A percentile compares a stretch with the other conserved stretches of the same genome.
These are phyloP conservation scores for Neurospora sp. DNA, from an alignment of 2,329 filamentous ascomycete species.

Conservation along the genomic window DNA sequence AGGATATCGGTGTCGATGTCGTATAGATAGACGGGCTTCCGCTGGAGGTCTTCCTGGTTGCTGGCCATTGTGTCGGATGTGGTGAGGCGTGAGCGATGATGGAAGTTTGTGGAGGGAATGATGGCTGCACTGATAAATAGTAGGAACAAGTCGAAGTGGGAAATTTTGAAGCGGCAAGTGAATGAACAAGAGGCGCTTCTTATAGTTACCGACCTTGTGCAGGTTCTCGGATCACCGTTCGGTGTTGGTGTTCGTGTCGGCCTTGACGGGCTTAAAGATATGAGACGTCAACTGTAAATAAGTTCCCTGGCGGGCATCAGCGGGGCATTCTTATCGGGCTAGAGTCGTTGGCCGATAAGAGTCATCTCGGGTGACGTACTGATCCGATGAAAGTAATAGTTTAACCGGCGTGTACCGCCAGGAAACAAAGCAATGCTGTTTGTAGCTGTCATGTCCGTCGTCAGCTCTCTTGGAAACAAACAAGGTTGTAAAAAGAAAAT, in stretches of 20 bases:
- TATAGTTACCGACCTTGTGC: background rate
- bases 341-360: constrained; percentile 8
- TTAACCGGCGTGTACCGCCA: background rate
- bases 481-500: background rate
- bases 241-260: background rate
- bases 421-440: background rate
- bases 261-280: background rate
- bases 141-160: no score
- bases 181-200: background rate
- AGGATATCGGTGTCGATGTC: constrained; percentile 70
- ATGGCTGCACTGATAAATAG: background rate
- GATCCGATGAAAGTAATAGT: background rate
- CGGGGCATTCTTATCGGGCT: background rate
- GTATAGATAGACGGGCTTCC: constrained; percentile 54
- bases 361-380: constrained; percentile 4
- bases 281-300: background rate
- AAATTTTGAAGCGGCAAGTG: background rate
- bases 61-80: constrained; percentile 17
- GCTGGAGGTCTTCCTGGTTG: constrained; percentile 35
- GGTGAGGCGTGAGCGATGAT: background rate
- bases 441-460: background rate
- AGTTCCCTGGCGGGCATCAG: background rate
- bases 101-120: background rate
- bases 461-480: background rate
- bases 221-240: background rate